Evolutionary conservation across 1,284 basidiomycete genomes (phyloP).

Genomic region (Leccinum insolens): DNA sequence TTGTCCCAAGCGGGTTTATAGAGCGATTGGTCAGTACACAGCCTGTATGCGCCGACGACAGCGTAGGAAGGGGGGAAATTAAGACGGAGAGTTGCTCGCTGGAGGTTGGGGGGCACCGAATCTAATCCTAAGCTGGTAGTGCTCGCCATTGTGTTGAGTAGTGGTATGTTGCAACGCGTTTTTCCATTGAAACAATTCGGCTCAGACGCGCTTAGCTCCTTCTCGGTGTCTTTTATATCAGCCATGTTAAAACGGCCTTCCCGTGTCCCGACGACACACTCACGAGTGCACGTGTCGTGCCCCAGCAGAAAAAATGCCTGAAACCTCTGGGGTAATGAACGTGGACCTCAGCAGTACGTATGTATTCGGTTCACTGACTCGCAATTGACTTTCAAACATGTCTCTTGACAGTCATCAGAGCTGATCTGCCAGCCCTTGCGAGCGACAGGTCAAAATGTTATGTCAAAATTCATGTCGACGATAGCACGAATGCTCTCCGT

Average conservation of each 20-base stretch:
- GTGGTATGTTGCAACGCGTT: not conserved
- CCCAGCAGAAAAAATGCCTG: not conserved
- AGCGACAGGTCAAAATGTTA: slow-evolving; percentile 30
- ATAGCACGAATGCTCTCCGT: slow-evolving; percentile 9
- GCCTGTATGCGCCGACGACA: slow-evolving; percentile 72
- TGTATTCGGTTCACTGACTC: slow-evolving; percentile 5
- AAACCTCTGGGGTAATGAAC: slow-evolving; percentile 11
- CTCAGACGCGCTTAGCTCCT: not conserved
- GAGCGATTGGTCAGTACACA: slow-evolving; percentile 68
- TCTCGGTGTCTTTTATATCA: not conserved
- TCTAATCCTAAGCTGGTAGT: slow-evolving; percentile 12
- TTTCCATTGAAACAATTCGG: not conserved
- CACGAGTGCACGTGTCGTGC: not conserved
- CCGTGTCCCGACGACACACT: not conserved
- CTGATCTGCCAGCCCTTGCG: slow-evolving; percentile 22
- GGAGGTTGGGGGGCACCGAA: slow-evolving; percentile 46
- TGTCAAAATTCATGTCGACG: slow-evolving; percentile 26
- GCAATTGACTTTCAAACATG: not conserved
- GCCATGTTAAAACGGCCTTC: not conserved
- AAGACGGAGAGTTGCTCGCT: slow-evolving; percentile 58
- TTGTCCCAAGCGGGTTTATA: slow-evolving; percentile 75
- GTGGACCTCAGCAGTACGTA: slow-evolving; percentile 24
- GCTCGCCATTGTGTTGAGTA: not conserved
- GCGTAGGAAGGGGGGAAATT: slow-evolving; percentile 76
- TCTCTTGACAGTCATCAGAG: slow-evolving; percentile 24